Evolutionary conservation across 164 flowering plant species (phyloP).

Genomic region (Sedum album): DNA sequence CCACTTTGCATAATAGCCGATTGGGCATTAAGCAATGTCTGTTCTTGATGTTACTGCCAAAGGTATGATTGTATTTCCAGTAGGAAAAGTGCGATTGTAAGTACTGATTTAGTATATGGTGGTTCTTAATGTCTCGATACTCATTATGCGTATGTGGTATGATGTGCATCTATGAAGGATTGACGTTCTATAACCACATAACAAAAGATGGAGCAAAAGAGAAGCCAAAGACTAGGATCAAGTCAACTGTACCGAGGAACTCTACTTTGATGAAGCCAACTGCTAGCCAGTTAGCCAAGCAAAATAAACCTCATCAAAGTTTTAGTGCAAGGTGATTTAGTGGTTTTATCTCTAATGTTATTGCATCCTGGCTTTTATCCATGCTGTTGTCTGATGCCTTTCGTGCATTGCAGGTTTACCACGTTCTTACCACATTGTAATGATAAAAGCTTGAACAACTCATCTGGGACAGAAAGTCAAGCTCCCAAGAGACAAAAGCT

Average conservation of each 20-base stretch:
- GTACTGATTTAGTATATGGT: neutral
- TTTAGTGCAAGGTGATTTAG: constrained; percentile 29
- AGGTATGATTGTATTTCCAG: constrained; percentile 22
- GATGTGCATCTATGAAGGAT: constrained; percentile 23
- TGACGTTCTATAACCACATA: constrained; percentile 30
- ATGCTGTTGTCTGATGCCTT: neutral
- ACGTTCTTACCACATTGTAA: constrained; percentile 20
- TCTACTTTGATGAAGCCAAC: constrained; percentile 97
- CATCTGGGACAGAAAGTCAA: constrained; percentile 50
- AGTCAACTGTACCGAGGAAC: constrained; percentile 32
- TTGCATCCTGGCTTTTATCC: neutral
- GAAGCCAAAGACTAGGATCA: constrained; percentile 24
- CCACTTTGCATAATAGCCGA: neutral
- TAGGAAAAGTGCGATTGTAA: neutral
- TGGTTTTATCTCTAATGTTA: neutral
- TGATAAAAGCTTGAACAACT: constrained; percentile 23
- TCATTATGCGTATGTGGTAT: neutral
- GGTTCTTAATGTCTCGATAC: neutral
- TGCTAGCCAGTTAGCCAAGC: constrained; percentile 92
- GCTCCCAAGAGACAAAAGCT: constrained; percentile 93
- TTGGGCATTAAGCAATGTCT: constrained; percentile 3
- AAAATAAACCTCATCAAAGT: constrained; percentile 32
- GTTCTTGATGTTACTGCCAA: constrained; percentile 17
- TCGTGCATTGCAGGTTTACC: constrained; percentile 28
- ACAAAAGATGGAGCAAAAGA: constrained; percentile 22